Conservation (phyloP, 1,139 yeast species). For the Yamadazyma dushanensis region DNA sequence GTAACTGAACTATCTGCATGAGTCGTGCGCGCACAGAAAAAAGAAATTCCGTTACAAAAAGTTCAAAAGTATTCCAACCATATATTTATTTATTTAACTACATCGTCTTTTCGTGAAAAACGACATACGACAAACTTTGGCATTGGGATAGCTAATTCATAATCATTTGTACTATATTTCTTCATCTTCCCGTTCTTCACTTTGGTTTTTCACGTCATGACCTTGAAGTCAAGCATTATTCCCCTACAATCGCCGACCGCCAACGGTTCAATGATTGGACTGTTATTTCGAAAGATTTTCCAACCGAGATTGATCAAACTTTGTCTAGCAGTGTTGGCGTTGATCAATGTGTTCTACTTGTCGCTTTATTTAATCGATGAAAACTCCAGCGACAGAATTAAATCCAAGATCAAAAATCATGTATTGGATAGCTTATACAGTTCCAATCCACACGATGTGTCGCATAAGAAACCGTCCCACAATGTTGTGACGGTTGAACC, state of each 20-base stretch:
- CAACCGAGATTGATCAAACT: conserved; percentile 20
- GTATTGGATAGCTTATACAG: conserved; percentile 15
- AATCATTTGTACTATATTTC: neutral
- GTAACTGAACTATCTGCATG: too few species aligned
- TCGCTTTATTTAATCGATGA: conserved; percentile 20
- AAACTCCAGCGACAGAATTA: conserved; percentile 13
- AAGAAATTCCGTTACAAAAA: too few species aligned
- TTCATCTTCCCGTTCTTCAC: neutral
- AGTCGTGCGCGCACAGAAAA: too few species aligned
- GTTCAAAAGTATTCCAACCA: too few species aligned
- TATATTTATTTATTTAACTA: too few species aligned
- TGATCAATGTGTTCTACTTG: conserved; percentile 21
- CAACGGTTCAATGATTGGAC: conserved; percentile 7
- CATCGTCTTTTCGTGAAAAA: too few species aligned
- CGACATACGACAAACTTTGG: too few species aligned
- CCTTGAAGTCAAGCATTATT: conserved; percentile 1
- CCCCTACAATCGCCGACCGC: conserved; percentile 2
- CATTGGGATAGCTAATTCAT: too few species aligned
- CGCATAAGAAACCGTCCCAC: conserved; percentile 4
- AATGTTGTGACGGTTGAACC: conserved; percentile 7
- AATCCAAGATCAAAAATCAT: conserved; percentile 16
- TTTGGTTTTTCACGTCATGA: neutral
- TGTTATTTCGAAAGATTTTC: conserved; percentile 15
- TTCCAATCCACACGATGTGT: neutral
- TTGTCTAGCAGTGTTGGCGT: conserved; percentile 20